These are phyloP conservation scores for Cercospora canescens DNA, from an alignment of 2,329 filamentous ascomycete species.

Conservation along the genomic window DNA sequence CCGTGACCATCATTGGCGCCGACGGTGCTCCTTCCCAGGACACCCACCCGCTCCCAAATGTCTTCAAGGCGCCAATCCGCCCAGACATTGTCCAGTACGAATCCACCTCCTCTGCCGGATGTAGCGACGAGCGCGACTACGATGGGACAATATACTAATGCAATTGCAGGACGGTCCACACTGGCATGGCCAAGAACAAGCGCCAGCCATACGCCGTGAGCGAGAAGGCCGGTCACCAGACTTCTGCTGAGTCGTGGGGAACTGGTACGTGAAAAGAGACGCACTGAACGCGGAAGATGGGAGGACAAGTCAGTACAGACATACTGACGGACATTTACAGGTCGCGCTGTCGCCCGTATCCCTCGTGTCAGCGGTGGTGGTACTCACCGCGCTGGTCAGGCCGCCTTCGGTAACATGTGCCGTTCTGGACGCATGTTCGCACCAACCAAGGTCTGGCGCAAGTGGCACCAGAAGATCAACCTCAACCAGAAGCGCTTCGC, in stretches of 20 bases:
- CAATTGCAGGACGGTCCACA: constrained; percentile 71
- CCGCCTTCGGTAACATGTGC: constrained; percentile 99
- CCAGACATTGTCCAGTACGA: constrained; percentile 97
- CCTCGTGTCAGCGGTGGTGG: constrained; percentile 99
- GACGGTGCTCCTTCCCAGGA: constrained; percentile 90
- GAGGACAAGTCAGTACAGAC: constrained; percentile 5
- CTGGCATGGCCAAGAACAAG: constrained; percentile 99
- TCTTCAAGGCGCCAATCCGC: constrained; percentile 97
- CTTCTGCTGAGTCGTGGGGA: constrained; percentile 99
- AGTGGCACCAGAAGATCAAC: constrained; percentile 99
- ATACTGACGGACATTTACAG: constrained; percentile 48
- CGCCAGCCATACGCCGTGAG: constrained; percentile 98
- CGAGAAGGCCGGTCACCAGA: constrained; percentile 99
- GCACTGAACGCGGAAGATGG: neutral
- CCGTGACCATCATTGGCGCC: constrained; percentile 94
- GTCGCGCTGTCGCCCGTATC: constrained; percentile 99
- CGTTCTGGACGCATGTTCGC: constrained; percentile 99
- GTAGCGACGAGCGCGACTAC: constrained; percentile 10
- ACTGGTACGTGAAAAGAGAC: constrained; percentile 66
- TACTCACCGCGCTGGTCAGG: constrained; percentile 99
- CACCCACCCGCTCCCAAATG: constrained; percentile 89
- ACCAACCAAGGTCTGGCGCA: constrained; percentile 99
- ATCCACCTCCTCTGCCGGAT: constrained; percentile 4
- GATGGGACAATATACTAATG: constrained; percentile 26
- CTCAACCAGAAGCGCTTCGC: constrained; percentile 99